A percentile compares a stretch with the other conserved stretches of the same genome.
These are phyloP conservation scores for Sextonia rubra DNA, from an alignment of 164 flowering plant genomes.

Conservation along the genomic window DNA sequence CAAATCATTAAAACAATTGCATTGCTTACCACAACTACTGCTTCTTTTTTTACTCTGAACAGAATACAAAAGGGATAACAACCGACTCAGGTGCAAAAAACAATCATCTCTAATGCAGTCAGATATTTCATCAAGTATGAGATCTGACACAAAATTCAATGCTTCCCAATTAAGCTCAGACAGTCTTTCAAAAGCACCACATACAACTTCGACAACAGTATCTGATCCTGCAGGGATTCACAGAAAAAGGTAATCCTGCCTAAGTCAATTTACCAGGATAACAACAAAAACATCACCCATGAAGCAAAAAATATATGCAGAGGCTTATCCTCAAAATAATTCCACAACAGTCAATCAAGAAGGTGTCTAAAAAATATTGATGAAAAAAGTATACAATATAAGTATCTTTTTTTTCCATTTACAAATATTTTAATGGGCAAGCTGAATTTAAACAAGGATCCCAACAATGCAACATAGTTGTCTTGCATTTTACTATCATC, in stretches of 20 bases:
- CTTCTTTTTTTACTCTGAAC: constrained; percentile 31
- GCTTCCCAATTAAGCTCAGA: constrained; percentile 48
- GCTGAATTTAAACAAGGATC: too few species aligned
- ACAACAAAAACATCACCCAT: background rate
- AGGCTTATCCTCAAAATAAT: too few species aligned
- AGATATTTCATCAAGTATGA: constrained; percentile 43
- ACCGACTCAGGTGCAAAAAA: constrained; percentile 35
- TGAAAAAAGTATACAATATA: too few species aligned
- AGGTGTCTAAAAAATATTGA: too few species aligned
- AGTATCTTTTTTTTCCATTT: too few species aligned
- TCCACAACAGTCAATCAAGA: too few species aligned
- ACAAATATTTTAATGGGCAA: too few species aligned
- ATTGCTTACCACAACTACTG: constrained; percentile 49
- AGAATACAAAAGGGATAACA: constrained; percentile 50
- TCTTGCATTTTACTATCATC: too few species aligned
- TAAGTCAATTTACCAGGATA: constrained; percentile 1
- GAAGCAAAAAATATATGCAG: background rate
- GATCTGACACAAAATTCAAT: constrained; percentile 45
- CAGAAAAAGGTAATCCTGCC: background rate
- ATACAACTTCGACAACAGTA: constrained; percentile 56
- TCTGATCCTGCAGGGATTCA: constrained; percentile 47
- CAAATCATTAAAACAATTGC: background rate
- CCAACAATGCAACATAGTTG: too few species aligned
- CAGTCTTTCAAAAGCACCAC: constrained; percentile 40
- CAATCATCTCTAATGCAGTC: constrained; percentile 16